Conservation (phyloP, 441 rosid species). For the Corymbia calophylla region DNA sequence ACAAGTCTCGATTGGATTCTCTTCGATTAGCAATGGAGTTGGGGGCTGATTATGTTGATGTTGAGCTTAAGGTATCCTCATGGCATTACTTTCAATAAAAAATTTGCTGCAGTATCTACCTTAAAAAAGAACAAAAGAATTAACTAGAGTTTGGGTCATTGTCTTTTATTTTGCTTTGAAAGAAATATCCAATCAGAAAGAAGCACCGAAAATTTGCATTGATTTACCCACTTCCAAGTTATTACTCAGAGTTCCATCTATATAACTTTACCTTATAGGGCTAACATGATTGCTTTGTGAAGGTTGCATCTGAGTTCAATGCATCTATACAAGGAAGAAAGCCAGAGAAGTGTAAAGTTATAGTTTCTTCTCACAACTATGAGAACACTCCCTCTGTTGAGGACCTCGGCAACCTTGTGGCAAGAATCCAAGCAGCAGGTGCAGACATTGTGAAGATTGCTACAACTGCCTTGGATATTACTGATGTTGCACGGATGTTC, state of each 20-base stretch:
- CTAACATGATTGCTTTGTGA: background rate
- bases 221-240: background rate
- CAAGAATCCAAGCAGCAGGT: conserved; percentile 65
- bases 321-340: conserved; percentile 51
- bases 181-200: background rate
- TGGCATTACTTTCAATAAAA: background rate
- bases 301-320: conserved; percentile 74
- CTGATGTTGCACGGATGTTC: conserved; percentile 83
- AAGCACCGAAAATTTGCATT: background rate
- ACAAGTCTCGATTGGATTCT: conserved; percentile 47
- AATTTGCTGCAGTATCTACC: background rate
- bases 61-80: conserved; percentile 72
- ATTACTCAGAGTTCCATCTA: background rate
- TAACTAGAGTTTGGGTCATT: background rate
- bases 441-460: conserved; percentile 96
- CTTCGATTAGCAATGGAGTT: conserved; percentile 81
- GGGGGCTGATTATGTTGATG: conserved; percentile 92
- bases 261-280: background rate
- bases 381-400: conserved; percentile 72
- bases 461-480: conserved; percentile 75
- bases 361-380: conserved; percentile 89
- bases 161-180: background rate
- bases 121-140: background rate
- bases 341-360: conserved; percentile 56
- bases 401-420: conserved; percentile 72